A percentile compares a stretch with the other conserved stretches of the same genome.
These are phyloP conservation scores for Alternaria rosae DNA, from an alignment of 2,329 filamentous ascomycete species.

Conservation along the genomic window DNA sequence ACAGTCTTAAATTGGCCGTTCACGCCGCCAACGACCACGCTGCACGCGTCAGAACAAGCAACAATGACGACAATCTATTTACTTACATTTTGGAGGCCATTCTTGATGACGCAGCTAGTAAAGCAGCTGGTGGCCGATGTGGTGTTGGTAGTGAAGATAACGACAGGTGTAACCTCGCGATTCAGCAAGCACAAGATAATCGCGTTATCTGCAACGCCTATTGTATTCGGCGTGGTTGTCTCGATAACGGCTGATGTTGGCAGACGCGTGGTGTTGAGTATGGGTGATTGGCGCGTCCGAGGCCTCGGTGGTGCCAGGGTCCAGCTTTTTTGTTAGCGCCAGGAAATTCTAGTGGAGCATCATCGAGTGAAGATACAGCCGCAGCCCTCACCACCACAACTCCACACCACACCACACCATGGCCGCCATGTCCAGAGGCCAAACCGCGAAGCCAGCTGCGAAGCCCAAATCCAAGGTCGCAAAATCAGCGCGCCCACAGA, in stretches of 20 bases:
- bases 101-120: not conserved
- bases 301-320: constrained; percentile 19
- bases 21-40: constrained; percentile 82
- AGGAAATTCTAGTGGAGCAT: constrained; percentile 42
- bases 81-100: constrained; percentile 66
- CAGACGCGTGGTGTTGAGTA: constrained; percentile 23
- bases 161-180: not conserved
- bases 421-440: constrained; percentile 54
- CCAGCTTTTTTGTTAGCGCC: constrained; percentile 33
- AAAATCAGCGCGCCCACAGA: constrained; percentile 59
- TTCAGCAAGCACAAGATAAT: not conserved
- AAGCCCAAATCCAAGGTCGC: constrained; percentile 26
- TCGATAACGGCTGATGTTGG: not conserved
- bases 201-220: not conserved
- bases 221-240: not conserved
- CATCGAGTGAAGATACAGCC: constrained; percentile 12
- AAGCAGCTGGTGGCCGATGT: not conserved
- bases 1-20: constrained; percentile 78
- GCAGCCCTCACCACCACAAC: constrained; percentile 8
- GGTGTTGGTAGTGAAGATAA: not conserved
- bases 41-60: constrained; percentile 45
- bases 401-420: constrained; percentile 38
- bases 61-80: not conserved
- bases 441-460: constrained; percentile 22
- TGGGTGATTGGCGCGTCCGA: constrained; percentile 20